Base-by-base conservation (phyloP, 1,139 yeast species). In the Candida glucosophila region DNA sequence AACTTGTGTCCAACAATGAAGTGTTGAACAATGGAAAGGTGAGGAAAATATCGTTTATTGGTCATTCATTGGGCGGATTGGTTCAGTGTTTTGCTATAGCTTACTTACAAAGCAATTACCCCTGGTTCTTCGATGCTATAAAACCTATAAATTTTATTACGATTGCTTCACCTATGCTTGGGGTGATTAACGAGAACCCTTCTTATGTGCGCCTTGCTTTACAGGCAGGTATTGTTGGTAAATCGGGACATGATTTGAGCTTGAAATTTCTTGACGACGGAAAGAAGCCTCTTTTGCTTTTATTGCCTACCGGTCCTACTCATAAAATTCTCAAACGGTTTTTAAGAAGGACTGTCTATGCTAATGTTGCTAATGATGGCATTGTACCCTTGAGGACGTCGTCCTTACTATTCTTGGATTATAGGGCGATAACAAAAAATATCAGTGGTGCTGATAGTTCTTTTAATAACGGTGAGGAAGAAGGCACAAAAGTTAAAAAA, bases 381-480 rank as follows among this genome's bases (percentile, higher is more conserved):
- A 86, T 90, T 29, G 98, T 90, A 0, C 97, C 98, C 0, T 57
- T 90, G 24, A 61, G 96, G 29, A 86, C 98, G 0, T 74, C 95
- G 0, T 80, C 95, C 0, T 54, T 90, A 29, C 54, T 88, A 15
- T 90, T 76, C 43, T 51, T 90, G 11, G 95, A 72, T 38, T 58
- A 61, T 32, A 51, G 53, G 27, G 68, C 61, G 1, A 36, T 64
- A n/a, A 34, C 44, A 27, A 36, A 72, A 67, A 49, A 83, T 73
- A 35, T 50, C 10, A 38, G 40, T 23, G 29, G 40, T 4, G 27
- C 29, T 18, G 33, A 33, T 19, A 29, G 18, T 8, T 13, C 14
- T 27, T n/a, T n/a, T n/a, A 31, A 13, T 22, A 22, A 18, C 12
- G 25, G 23, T 17, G 22, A 30, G 4, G 20, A 12, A 9, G 25